Conservation (phyloP, 305 asterid species). For the Ilex paraguariensis region DNA sequence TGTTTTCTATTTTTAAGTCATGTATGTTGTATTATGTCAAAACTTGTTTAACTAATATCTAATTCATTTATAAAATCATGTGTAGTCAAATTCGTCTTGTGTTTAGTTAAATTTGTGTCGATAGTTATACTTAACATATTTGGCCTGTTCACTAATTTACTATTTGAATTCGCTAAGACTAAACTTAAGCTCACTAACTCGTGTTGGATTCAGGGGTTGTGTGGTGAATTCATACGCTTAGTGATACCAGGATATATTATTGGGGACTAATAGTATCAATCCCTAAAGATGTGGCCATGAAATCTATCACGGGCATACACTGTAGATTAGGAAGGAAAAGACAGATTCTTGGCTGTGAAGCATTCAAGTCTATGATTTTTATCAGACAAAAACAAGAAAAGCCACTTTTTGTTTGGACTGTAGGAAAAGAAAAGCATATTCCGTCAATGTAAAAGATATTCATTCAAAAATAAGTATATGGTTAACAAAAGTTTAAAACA, state of each 20-base stretch:
- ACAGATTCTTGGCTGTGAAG: constrained; percentile 30
- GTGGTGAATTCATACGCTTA: too few species aligned
- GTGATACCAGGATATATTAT: neutral
- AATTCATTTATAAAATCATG: too few species aligned
- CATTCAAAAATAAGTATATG: neutral
- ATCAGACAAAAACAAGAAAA: constrained; percentile 5
- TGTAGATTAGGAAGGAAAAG: constrained; percentile 12
- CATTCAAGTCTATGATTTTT: constrained; percentile 23
- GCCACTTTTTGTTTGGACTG: constrained; percentile 14
- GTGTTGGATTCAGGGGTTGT: too few species aligned
- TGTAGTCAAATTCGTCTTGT: too few species aligned
- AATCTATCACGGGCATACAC: constrained; percentile 13
- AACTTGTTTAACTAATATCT: too few species aligned
- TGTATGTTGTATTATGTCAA: too few species aligned
- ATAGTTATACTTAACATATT: too few species aligned
- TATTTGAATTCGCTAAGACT: too few species aligned
- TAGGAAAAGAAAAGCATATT: constrained; percentile 1
- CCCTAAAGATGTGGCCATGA: constrained; percentile 18
- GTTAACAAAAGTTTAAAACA: neutral
- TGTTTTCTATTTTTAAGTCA: too few species aligned
- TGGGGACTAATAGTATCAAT: constrained; percentile 5
- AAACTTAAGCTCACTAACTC: too few species aligned
- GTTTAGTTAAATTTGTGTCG: too few species aligned
- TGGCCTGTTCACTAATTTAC: too few species aligned
- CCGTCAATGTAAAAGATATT: neutral